A percentile compares a stretch with the other conserved stretches of the same genome.
These are phyloP conservation scores for Trichoderma asperelloides DNA, from an alignment of 495 filamentous ascomycete species.

Conservation along the genomic window DNA sequence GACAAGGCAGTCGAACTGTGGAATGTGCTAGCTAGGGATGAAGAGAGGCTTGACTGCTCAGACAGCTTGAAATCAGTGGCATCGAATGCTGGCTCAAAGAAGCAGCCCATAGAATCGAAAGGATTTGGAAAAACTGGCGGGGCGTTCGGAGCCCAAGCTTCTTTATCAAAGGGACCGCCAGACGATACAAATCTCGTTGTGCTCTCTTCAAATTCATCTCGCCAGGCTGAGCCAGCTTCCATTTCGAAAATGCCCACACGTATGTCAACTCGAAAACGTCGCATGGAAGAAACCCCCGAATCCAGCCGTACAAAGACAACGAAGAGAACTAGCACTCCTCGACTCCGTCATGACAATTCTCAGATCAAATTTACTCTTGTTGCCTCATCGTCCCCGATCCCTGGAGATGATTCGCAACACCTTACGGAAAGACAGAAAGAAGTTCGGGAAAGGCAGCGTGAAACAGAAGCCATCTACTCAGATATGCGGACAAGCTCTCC, in stretches of 20 bases:
- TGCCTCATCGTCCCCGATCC: constrained; percentile 41
- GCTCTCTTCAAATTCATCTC: constrained; percentile 16
- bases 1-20: constrained; percentile 32
- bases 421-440: constrained; percentile 70
- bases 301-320: constrained; percentile 10
- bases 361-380: constrained; percentile 68
- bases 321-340: constrained; percentile 23
- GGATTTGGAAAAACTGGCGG: constrained; percentile 22
- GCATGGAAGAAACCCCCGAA: neutral
- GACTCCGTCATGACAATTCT: constrained; percentile 63
- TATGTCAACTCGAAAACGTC: neutral
- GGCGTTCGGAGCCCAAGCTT: constrained; percentile 21
- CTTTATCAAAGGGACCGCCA: constrained; percentile 44
- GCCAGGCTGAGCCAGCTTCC: neutral
- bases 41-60: constrained; percentile 30
- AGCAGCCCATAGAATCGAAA: constrained; percentile 33
- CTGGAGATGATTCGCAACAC: constrained; percentile 48
- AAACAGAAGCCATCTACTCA: constrained; percentile 62
- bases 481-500: constrained; percentile 54
- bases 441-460: constrained; percentile 55
- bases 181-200: constrained; percentile 26
- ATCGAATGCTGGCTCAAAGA: constrained; percentile 28
- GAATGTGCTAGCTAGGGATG: constrained; percentile 33
- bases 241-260: neutral
- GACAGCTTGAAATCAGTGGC: constrained; percentile 32